Conservation (phyloP, 2,329 filamentous ascomycete species). For the Cadophora luteo-olivacea region DNA sequence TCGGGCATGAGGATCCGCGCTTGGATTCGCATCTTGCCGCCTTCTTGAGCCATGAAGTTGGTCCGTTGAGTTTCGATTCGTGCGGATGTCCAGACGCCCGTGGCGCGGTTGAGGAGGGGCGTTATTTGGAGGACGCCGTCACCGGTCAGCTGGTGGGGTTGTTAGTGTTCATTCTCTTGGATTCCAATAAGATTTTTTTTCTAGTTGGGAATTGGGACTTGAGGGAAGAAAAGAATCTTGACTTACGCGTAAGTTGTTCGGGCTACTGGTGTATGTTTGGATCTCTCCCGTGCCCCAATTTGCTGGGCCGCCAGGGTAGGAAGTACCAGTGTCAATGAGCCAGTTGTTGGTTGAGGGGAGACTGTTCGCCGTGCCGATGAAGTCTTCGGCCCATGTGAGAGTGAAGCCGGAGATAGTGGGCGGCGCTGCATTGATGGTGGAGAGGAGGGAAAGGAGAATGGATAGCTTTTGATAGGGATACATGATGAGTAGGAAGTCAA, state of each 20-base stretch:
- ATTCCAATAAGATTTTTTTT: too few relatives aligned
- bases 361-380: constrained; percentile 6
- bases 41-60: constrained; percentile 46
- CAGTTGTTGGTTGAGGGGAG: constrained; percentile 11
- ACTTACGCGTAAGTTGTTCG: constrained; percentile 46
- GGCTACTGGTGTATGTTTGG: constrained; percentile 51
- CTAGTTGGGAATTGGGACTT: too few relatives aligned
- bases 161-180: not conserved
- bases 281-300: constrained; percentile 58
- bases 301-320: constrained; percentile 20
- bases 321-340: constrained; percentile 14
- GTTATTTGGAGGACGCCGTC: constrained; percentile 50
- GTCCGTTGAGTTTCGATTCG: constrained; percentile 50
- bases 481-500: not conserved
- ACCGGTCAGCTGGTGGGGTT: constrained; percentile 42
- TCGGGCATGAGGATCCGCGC: constrained; percentile 41
- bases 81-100: constrained; percentile 50
- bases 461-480: not conserved
- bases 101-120: constrained; percentile 34
- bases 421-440: not conserved
- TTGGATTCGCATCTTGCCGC: constrained; percentile 48
- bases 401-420: constrained; percentile 5
- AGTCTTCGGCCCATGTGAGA: constrained; percentile 11
- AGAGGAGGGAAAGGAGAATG: not conserved
- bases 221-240: constrained; percentile 12